Base-by-base conservation (phyloP, 2,329 filamentous ascomycete genomes). In the Cladosporium cucumerinum region DNA sequence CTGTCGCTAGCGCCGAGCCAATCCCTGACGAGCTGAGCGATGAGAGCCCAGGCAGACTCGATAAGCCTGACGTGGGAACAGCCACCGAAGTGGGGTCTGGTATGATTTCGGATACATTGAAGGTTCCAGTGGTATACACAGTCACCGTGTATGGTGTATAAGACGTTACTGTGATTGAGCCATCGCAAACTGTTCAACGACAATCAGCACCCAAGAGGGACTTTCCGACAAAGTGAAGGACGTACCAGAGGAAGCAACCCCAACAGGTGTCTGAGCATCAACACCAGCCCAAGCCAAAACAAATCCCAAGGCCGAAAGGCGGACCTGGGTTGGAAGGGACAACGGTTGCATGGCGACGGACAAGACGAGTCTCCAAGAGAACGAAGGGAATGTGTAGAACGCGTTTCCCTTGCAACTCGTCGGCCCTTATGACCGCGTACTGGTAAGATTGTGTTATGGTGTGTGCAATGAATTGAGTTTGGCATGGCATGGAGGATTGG, bases 371-470 rank as follows among this genome's bases (percentile, higher is more conserved):
- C 25, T 51, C 28, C 39, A 43, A 61, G 55, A 66, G 57, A 51
- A 48, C 25, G 49, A 58, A 55, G 51, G 65, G 63, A 66, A 59
- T 57, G 60, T 48, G 25, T n/a, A 54, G 60, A 65, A 57, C 63
- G 64, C 64, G 69, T 72, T 71, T 68, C 61, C 70, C 64, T 68
- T 66, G 69, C 69, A 69, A 71, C 71, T n/a, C 12, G 60, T 55
- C 48, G 57, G 64, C 26, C 66, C 67, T 70, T 71, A 69, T 70
- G 67, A 72, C 67, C 65, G 63, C 62, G 66, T 25, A 51, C 28
- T 26, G 55, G 32, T 63, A 48, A 70, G 65, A 70, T 70, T 71
- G 26, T 49, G 57, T 49, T 69, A 67, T 69, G 67, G 68, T 46
- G 39, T 12, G 39, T 1, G 39, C 7, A 21, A 21, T 46, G 60